Evolutionary conservation across 805 yeast genomes (phyloP), one percentile per base, ranked within the genome.

Genomic region (Metschnikowia sp.): DNA sequence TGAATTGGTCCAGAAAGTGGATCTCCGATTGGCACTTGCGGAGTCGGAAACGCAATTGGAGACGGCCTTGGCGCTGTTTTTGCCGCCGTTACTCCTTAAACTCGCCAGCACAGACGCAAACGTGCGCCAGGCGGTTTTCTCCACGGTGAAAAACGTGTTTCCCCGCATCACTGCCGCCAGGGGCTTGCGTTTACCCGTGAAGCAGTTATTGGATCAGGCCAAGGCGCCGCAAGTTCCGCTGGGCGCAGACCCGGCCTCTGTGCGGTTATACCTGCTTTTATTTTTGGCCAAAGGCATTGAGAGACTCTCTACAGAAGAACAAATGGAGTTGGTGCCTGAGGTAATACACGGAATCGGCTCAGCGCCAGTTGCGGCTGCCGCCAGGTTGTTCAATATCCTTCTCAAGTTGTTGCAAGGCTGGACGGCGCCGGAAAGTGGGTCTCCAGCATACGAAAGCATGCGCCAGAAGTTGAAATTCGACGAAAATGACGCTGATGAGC

Each of bases 71-170:
- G 72, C 74, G 10, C 65, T 78, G 0, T 92, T 85, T 59, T 71
- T 92, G 37, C 76, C 88, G 1, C 97, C 99, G 1, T 61, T 92
- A 28, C 66, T 92, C 32, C 69, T 91, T 51, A 92, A 92, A 61
- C 73, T 91, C 44, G 79, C 85, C 2, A 89, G 97, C 12, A 77
- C 83, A 3, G 78, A 86, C 62, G 68, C 72, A 0, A 68, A 77
- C 12, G 96, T 87, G 1, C 76, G 94, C 51, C 69, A 76, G 28
- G 83, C 85, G 34, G 83, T 91, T 2, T 70, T 85, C 31, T 81
- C 82, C 52, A 77, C 84, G 10, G 72, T 89, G 34, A 82, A 82
- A 50, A 83, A 87, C 59, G 58, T 88, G 11, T 74, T 86, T 43
- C 82, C 88, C 0, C 74, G 96, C 43, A 68, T 88, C 46, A 77